Conservation (phyloP, 768 basidiomycete species). For the Mrakia gelida region DNA sequence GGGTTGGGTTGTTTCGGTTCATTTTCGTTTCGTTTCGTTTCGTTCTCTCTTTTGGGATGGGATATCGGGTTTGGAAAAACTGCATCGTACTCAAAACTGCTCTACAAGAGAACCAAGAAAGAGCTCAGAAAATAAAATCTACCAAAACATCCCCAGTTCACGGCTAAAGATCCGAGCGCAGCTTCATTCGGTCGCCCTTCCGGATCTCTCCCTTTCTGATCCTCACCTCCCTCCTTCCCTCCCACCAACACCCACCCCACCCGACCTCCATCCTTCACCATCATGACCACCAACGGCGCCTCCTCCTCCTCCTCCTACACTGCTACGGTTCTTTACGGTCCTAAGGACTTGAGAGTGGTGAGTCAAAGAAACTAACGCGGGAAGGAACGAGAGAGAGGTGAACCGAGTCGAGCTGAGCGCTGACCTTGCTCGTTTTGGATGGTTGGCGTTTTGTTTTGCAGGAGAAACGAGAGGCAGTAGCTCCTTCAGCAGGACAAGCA, state of each 20-base stretch:
- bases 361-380: not conserved
- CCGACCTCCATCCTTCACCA: not conserved
- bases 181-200: not conserved
- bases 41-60: too few relatives aligned
- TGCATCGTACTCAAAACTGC: too few relatives aligned
- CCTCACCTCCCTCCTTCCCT: not conserved
- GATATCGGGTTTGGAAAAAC: too few relatives aligned
- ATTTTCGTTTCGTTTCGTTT: not conserved
- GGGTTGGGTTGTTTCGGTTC: not conserved
- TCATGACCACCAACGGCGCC: not conserved
- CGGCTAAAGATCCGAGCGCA: too few relatives aligned
- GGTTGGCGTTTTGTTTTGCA: not conserved
- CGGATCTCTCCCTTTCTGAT: not conserved
- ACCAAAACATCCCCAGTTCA: too few relatives aligned
- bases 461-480: conserved; percentile 7
- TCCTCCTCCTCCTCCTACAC: conserved; percentile 47
- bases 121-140: too few relatives aligned
- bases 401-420: not conserved
- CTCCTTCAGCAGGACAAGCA: not conserved
- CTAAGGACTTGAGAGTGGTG: conserved; percentile 72
- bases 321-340: conserved; percentile 77
- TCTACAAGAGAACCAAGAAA: too few relatives aligned
- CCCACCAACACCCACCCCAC: not conserved
- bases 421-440: not conserved
- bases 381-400: too few relatives aligned